Evolutionary conservation across 352 stramenopile species (phyloP).

Genomic region (Phytophthora aleatoria): DNA sequence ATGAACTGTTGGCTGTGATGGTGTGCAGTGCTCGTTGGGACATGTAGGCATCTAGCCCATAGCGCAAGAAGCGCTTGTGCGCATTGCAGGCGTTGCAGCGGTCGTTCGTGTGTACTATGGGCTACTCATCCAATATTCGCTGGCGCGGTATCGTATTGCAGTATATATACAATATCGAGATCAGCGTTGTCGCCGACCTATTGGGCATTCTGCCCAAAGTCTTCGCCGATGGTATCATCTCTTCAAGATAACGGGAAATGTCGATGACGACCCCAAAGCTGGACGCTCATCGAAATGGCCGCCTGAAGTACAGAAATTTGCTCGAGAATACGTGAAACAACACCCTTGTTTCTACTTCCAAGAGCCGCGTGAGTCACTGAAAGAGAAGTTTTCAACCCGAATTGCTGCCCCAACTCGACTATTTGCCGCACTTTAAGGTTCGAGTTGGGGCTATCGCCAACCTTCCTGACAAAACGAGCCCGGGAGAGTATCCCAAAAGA

Average conservation of each 20-base stretch:
- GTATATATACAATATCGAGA: constrained; percentile 16
- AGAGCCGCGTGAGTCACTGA: constrained; percentile 7
- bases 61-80: too few species aligned
- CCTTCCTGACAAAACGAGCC: constrained; percentile 16
- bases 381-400: constrained; percentile 2
- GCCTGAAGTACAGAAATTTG: constrained; percentile 8
- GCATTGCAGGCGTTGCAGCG: too few species aligned
- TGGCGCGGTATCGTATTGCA: constrained; percentile 14
- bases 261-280: background rate
- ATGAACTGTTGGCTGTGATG: too few species aligned
- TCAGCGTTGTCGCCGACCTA: background rate
- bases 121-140: constrained; percentile 12
- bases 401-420: background rate
- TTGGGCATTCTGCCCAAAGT: background rate
- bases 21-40: too few species aligned
- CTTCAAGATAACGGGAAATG: background rate
- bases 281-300: constrained; percentile 8
- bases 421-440: background rate
- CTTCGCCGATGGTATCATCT: background rate
- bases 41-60: too few species aligned
- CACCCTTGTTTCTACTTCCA: constrained; percentile 26
- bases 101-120: background rate
- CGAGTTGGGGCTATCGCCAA: constrained; percentile 9
- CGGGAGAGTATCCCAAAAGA: background rate
- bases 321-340: constrained; percentile 8